A percentile compares a stretch with the other conserved stretches of the same genome.
These are phyloP conservation scores for Dictyostelium gargantuum DNA, from an alignment of 208 protist genomes.

Conservation along the genomic window DNA sequence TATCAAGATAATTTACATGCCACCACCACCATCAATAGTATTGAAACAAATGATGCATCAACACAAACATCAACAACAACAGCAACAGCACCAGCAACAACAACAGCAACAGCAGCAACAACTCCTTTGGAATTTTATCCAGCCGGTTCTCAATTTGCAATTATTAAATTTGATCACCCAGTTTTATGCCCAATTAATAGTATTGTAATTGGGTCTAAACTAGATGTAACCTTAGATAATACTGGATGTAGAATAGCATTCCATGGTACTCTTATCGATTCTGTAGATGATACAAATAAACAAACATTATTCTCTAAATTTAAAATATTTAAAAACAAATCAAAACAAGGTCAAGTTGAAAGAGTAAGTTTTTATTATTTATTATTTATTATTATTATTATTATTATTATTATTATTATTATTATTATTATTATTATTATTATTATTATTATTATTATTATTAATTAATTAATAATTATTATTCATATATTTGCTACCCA, in stretches of 20 bases:
- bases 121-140: too few relatives aligned
- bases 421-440: not conserved
- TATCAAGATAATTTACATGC: not conserved
- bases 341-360: slow-evolving; percentile 23
- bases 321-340: slow-evolving; percentile 64
- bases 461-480: not conserved
- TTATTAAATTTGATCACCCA: slow-evolving; percentile 77
- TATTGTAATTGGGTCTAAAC: slow-evolving; percentile 71
- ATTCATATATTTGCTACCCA: too few relatives aligned
- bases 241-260: slow-evolving; percentile 72
- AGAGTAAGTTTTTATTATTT: slow-evolving; percentile 12
- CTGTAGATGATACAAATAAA: slow-evolving; percentile 35
- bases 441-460: not conserved
- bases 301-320: not conserved
- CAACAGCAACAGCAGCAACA: too few relatives aligned
- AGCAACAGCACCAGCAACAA: not conserved
- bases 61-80: not conserved
- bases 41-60: not conserved
- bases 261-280: slow-evolving; percentile 33
- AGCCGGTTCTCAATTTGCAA: slow-evolving; percentile 59
- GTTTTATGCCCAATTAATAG: slow-evolving; percentile 58
- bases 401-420: not conserved
- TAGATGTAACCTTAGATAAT: slow-evolving; percentile 68
- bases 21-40: not conserved
- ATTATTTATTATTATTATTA: not conserved